Evolutionary conservation across 1,139 yeast genomes (phyloP).

Genomic region (Lipomyces yarrowii): DNA sequence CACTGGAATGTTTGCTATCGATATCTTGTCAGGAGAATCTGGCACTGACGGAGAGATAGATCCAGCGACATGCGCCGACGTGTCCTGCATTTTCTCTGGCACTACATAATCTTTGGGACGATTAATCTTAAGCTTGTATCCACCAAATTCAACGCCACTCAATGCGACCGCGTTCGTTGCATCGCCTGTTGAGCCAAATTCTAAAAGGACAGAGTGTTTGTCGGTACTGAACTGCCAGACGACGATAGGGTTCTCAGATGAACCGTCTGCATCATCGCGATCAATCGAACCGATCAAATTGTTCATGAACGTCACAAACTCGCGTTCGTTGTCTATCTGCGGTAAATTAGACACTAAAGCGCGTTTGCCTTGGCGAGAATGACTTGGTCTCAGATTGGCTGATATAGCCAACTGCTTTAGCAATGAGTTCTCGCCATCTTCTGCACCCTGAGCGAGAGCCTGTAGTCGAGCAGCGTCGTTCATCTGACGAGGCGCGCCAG

Average conservation of each 20-base stretch:
- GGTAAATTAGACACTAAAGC: slow-evolving; percentile 54
- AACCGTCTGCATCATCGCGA: slow-evolving; percentile 11
- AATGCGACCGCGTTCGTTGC: slow-evolving; percentile 63
- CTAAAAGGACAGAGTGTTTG: slow-evolving; percentile 46
- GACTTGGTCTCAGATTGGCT: slow-evolving; percentile 34
- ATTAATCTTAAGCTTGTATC: slow-evolving; percentile 45
- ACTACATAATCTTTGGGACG: slow-evolving; percentile 70
- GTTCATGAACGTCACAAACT: slow-evolving; percentile 34
- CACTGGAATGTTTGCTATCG: slow-evolving; percentile 48
- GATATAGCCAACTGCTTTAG: slow-evolving; percentile 23
- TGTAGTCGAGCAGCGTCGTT: slow-evolving; percentile 56
- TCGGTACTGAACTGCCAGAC: slow-evolving; percentile 31
- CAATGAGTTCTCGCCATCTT: slow-evolving; percentile 12
- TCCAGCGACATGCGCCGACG: slow-evolving; percentile 35
- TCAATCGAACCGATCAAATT: slow-evolving; percentile 34
- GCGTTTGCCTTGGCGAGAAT: slow-evolving; percentile 49
- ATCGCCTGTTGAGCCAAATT: slow-evolving; percentile 55
- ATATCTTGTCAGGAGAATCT: slow-evolving; percentile 44
- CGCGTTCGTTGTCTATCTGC: slow-evolving; percentile 42
- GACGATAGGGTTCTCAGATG: slow-evolving; percentile 20
- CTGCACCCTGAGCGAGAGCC: slow-evolving; percentile 45
- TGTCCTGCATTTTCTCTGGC: slow-evolving; percentile 35
- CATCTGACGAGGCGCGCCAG: slow-evolving; percentile 61
- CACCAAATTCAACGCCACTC: slow-evolving; percentile 44
- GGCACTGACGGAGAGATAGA: slow-evolving; percentile 32